phyloP scores from a whole-genome alignment of 2,329 filamentous ascomycete genomes.

The Myotisia sp. region DNA sequence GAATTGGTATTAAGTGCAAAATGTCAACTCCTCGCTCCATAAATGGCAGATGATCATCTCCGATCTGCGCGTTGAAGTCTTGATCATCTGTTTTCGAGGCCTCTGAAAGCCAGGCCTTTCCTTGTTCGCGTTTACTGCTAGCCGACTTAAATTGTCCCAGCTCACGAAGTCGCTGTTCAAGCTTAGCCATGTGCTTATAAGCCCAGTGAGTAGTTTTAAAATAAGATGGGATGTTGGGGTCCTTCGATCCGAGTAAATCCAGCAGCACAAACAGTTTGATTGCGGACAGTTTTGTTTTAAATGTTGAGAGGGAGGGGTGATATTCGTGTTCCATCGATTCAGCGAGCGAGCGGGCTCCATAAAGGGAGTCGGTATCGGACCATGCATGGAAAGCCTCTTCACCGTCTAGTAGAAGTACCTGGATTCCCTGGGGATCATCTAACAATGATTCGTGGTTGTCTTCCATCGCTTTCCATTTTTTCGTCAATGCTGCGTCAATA shows the following conservation, averaged over 20 bases:
- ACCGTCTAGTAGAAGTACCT: slow-evolving; percentile 80
- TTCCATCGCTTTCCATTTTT: slow-evolving; percentile 66
- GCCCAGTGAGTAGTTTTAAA: slow-evolving; percentile 89
- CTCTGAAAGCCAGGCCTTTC: slow-evolving; percentile 52
- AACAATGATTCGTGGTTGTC: slow-evolving; percentile 30
- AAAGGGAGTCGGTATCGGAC: slow-evolving; percentile 70
- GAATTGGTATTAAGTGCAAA: slow-evolving; percentile 66
- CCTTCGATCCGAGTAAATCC: slow-evolving; percentile 62
- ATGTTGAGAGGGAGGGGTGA: slow-evolving; percentile 60
- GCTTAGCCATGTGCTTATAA: slow-evolving; percentile 57
- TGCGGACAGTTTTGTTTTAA: slow-evolving; percentile 57
- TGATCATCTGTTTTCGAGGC: slow-evolving; percentile 41
- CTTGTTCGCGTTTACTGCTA: slow-evolving; percentile 21
- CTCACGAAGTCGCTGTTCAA: slow-evolving; percentile 60
- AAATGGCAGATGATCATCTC: slow-evolving; percentile 89
- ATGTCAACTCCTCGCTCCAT: slow-evolving; percentile 73
- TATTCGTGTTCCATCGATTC: slow-evolving; percentile 60
- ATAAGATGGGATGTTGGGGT: slow-evolving; percentile 66
- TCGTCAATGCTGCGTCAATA: slow-evolving; percentile 63
- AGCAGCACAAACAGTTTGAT: slow-evolving; percentile 86
- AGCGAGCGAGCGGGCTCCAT: slow-evolving; percentile 72
- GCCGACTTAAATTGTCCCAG: slow-evolving; percentile 52
- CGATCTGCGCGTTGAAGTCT: slow-evolving; percentile 38
- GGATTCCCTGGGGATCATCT: slow-evolving; percentile 60
- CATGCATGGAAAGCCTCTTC: slow-evolving; percentile 82